These are phyloP conservation scores for Globisporangium acanthophoron DNA, from an alignment of 352 stramenopile genomes.

Conservation along the genomic window DNA sequence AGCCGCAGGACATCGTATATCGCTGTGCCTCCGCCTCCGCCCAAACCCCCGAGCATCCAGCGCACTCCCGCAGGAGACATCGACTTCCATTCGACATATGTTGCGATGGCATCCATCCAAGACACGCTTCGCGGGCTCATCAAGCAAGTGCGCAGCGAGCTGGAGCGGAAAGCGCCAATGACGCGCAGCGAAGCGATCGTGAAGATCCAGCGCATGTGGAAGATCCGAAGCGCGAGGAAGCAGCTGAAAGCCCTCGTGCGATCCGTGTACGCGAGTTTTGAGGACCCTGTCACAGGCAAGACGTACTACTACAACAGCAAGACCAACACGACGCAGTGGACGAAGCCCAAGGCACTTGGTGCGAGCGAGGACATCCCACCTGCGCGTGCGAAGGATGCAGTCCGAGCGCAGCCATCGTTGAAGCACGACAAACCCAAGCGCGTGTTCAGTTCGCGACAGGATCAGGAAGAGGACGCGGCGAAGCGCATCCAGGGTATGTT, in stretches of 20 bases:
- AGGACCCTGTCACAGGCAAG: slow-evolving; percentile 52
- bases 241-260: slow-evolving; percentile 52
- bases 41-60: neutral
- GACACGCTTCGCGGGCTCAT: slow-evolving; percentile 35
- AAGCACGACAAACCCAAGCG: slow-evolving; percentile 1
- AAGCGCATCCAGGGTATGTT: slow-evolving; percentile 50
- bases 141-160: slow-evolving; percentile 38
- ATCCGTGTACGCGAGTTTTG: slow-evolving; percentile 51
- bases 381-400: neutral
- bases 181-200: slow-evolving; percentile 46
- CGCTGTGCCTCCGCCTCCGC: neutral
- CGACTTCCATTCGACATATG: slow-evolving; percentile 41
- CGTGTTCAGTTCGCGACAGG: slow-evolving; percentile 17
- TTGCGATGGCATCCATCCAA: slow-evolving; percentile 31
- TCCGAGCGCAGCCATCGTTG: neutral
- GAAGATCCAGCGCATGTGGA: slow-evolving; percentile 79
- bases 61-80: slow-evolving; percentile 8
- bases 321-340: slow-evolving; percentile 65
- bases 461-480: slow-evolving; percentile 26
- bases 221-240: slow-evolving; percentile 58
- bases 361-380: slow-evolving; percentile 11
- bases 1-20: neutral
- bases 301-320: slow-evolving; percentile 81
- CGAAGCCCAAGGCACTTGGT: slow-evolving; percentile 43
- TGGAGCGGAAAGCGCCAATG: slow-evolving; percentile 34